Base-by-base conservation (phyloP, 495 filamentous ascomycete genomes). In the Penicillium riverlandense region DNA sequence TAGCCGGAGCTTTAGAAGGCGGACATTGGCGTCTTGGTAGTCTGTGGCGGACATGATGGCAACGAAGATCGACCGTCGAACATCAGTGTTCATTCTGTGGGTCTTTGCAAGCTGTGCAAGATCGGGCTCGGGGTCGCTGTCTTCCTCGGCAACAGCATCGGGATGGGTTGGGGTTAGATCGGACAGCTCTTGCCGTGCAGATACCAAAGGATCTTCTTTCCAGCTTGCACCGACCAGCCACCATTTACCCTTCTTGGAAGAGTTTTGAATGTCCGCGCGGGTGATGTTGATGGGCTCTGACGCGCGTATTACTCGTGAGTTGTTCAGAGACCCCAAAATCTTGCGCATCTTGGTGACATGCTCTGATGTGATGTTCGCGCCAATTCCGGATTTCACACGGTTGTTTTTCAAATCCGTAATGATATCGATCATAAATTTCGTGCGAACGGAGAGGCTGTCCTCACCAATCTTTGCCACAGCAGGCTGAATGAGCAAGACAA, bases 361-460 rank as follows among this genome's bases (percentile, higher is more conserved):
- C 53, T 95, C 87, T 2, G 81, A 78, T 4, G 76, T 67, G 4
- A 90, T 67, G 9, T 66, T 77, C 5, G 85, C 83, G 11, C 71
- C 74, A 11, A 70, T 70, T 8, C 78, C 81, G 16, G 84, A 76
- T 67, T 91, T 96, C 55, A 90, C 70, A 38, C 84, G 83, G 66
- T 96, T 96, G 73, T 95, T 95, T 60, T 95, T 95, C 28, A 97
- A 72, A 54, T 92, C 84, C 47, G 86, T 90, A 58, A 98, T 92
- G 2, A 85, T 90, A 49, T 97, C 92, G 38, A 98, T 90, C 94
- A 97, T 97, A 66, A 96, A 97, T 49, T 85, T 94, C 1, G 90
- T 96, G 38, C 92, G 82, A 9, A 95, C 85, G 11, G 88, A 91
- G 12, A 96, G 70, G 36, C 76, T 82, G 12, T 71, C 69, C 58